Evolutionary conservation across 768 basidiomycete genomes (phyloP), one percentile per base, ranked within the genome.

Genomic region (Amanita rubescens): DNA sequence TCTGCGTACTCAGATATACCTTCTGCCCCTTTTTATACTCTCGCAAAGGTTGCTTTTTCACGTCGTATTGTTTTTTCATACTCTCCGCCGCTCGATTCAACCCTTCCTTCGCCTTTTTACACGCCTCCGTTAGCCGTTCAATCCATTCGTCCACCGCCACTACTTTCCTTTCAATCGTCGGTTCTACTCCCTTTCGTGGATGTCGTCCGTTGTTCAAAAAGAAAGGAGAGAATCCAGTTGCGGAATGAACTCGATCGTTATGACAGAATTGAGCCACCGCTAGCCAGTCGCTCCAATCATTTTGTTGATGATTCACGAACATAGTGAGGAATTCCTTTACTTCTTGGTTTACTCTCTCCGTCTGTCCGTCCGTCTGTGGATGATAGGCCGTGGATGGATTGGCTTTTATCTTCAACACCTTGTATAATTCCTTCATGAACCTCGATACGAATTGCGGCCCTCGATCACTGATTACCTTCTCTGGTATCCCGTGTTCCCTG

Each of bases 361-460:
- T 72, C 37, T 64, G 62, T 14, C 65, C 59, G 39, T 64, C 58
- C 2, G 57, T 60, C 39, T 63, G 60, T 3, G 75, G 77, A 51
- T 76, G 76, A 46, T 69, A 77, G 0, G 74, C 75, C 0, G 75
- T 77, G 6, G 66, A 68, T 0, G 69, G 56, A 32, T 65, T 67
- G 1, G 49, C 46, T 12, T 69, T 46, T 38, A 77, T 72, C 2
- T 15, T 24, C 25, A 45, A 27, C 8, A 14, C 5, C 20, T 20
- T 17, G 7, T 14, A 49, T 9, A 49, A 25, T 9, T 33, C 33
- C 15, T 33, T 49, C 20, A 25, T 39, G 19, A 35, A 49, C 11
- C 14, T 2, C 25, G 58, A 59, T 0, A 50, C 25, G 27, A 59
- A 59, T 17, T 58, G 54, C 0, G 54, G 43, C 0, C 54, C 59